Base-by-base conservation (phyloP, 83 land plant species). In the Picea mariana region DNA sequence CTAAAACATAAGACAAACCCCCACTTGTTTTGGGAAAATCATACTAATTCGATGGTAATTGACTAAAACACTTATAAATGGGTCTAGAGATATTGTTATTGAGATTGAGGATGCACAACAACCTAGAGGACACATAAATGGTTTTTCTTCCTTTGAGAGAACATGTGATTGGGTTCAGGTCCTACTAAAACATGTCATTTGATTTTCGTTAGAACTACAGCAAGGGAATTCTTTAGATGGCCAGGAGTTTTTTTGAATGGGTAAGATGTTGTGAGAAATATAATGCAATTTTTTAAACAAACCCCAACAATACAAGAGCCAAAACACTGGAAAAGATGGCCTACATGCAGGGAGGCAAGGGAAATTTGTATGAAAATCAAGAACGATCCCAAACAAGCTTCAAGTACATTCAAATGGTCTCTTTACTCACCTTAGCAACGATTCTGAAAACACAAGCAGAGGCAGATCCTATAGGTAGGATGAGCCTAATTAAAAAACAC, bases 21-120 rank as follows among this genome's bases (percentile, higher is more conserved):
- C 77, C 77, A 75, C 77, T 75, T 47, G 59, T 75, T 42, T 75
- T 59, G 77, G 77, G 26, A 59, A 75, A 75, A 75, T 75, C 44
- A 47, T 75, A 47, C 59, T 47, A 75, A 44, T 75, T 75, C 42
- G 44, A 75, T 47, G 26, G 58, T 47, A 47, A 75, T 75, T 47
- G 49, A 42, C n/a, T 38, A 38, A 71, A 6, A 40, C 58, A 55
- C 13, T 11, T 55, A 3, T 55, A 55, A 55, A 11, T 52, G 58
- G 58, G 15, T 12, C 13, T 52, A 2, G 75, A 40, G 38, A 49
- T 71, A 21, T 49, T 40, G 21, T 20, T 18, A 49, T 6, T 17
- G 49, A 75, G 13, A 11, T 49, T 75, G 23, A 71, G 40, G 13
- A 55, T 55, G 58, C 13, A 55, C 58, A 55, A 55, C 3, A 55